Conservation (phyloP, 2,329 filamentous ascomycete genomes). For the Colletotrichum acutatum region DNA sequence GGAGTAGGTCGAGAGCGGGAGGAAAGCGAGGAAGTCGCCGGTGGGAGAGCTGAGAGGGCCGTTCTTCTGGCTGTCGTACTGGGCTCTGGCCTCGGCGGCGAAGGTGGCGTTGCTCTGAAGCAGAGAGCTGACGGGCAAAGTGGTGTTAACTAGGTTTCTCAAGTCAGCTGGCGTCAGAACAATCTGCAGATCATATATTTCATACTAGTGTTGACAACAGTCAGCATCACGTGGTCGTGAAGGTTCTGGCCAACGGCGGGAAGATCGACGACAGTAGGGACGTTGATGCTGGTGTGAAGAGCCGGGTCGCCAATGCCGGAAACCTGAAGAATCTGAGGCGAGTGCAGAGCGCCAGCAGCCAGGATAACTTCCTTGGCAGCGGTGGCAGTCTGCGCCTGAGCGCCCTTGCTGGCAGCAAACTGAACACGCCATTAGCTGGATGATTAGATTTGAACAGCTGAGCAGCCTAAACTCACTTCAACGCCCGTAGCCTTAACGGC, state of each 20-base stretch:
- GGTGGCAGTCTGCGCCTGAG: slow-evolving; percentile 1
- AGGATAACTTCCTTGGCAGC: slow-evolving; percentile 53
- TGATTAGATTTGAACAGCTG: too few species aligned
- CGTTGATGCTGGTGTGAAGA: slow-evolving; percentile 28
- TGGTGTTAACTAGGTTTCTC: slow-evolving; percentile 23
- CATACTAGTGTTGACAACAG: slow-evolving; percentile 29
- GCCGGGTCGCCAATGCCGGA: slow-evolving; percentile 57
- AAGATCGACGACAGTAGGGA: slow-evolving; percentile 30
- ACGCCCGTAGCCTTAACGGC: slow-evolving; percentile 35
- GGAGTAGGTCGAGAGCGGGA: slow-evolving; percentile 43
- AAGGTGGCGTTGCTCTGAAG: slow-evolving; percentile 47
- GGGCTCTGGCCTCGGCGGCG: slow-evolving; percentile 43
- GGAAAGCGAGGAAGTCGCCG: slow-evolving; percentile 34
- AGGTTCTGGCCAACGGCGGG: slow-evolving; percentile 36
- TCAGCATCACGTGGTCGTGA: slow-evolving; percentile 33
- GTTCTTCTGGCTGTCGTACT: slow-evolving; percentile 43
- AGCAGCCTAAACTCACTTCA: slow-evolving; percentile 17
- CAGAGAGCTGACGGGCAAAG: slow-evolving; percentile 30
- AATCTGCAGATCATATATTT: too few species aligned
- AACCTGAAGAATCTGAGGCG: slow-evolving; percentile 58
- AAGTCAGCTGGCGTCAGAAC: neutral
- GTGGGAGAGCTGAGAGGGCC: slow-evolving; percentile 45
- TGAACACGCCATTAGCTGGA: neutral
- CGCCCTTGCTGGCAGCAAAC: slow-evolving; percentile 18
- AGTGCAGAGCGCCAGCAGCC: slow-evolving; percentile 53